phyloP scores from a whole-genome alignment of 257 asterid genomes.

The Perilla frutescens region DNA sequence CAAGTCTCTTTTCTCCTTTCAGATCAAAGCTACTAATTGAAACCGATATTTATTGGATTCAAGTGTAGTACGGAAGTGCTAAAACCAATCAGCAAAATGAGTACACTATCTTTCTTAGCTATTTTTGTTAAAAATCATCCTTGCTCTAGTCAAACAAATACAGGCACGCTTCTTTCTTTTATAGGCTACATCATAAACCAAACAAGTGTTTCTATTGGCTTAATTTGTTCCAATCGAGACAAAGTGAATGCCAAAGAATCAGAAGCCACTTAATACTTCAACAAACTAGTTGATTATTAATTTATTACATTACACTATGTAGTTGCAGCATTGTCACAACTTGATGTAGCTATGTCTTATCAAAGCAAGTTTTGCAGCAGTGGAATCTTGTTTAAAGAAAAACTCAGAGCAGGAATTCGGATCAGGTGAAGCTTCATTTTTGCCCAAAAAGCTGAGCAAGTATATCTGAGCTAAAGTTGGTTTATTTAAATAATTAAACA shows the following conservation, averaged over 20 bases:
- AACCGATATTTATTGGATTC: neutral
- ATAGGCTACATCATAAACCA: neutral
- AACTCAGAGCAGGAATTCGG: slow-evolving; percentile 10
- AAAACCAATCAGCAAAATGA: slow-evolving; percentile 5
- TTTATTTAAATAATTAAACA: slow-evolving; percentile 18
- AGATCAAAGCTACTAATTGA: neutral
- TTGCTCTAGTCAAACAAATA: neutral
- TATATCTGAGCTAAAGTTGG: slow-evolving; percentile 14
- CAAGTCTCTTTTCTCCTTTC: neutral
- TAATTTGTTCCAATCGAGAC: neutral
- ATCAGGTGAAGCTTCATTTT: neutral
- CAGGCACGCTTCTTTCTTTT: neutral
- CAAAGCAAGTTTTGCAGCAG: neutral
- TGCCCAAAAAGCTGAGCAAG: neutral
- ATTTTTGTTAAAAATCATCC: neutral
- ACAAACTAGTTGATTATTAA: neutral
- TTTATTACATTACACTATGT: neutral
- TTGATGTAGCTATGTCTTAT: neutral
- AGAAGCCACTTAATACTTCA: neutral
- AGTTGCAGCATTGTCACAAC: neutral
- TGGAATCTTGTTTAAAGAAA: neutral
- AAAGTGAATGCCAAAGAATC: neutral
- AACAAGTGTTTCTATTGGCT: neutral
- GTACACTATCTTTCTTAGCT: neutral
- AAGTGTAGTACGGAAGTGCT: slow-evolving; percentile 6